These are phyloP conservation scores for Colletotrichum endophyticum DNA, from an alignment of 2,329 filamentous ascomycete genomes.

Conservation along the genomic window DNA sequence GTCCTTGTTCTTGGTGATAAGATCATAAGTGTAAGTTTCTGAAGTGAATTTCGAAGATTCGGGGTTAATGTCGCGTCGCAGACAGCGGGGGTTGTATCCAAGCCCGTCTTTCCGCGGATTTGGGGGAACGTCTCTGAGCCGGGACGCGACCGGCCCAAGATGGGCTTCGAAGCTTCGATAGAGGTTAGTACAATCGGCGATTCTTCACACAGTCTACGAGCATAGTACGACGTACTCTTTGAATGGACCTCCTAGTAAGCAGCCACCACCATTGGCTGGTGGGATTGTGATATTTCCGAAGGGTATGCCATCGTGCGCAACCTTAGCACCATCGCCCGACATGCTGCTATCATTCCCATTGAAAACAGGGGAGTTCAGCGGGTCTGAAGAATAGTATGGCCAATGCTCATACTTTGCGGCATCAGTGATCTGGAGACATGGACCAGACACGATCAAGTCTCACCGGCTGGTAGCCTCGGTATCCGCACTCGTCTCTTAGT, in stretches of 20 bases:
- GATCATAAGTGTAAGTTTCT: constrained; percentile 21
- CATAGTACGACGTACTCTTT: constrained; percentile 36
- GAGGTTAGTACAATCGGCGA: constrained; percentile 29
- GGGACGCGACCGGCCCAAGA: constrained; percentile 35
- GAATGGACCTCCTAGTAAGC: constrained; percentile 55
- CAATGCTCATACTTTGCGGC: constrained; percentile 54
- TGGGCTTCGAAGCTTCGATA: constrained; percentile 36
- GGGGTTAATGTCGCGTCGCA: constrained; percentile 45
- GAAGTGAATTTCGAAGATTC: constrained; percentile 25
- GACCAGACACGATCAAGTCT: not conserved
- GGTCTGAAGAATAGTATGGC: constrained; percentile 49
- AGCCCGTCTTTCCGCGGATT: constrained; percentile 37
- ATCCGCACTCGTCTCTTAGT: constrained; percentile 45
- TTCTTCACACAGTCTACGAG: fast-evolving
- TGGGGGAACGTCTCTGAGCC: constrained; percentile 27
- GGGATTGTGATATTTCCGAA: constrained; percentile 26
- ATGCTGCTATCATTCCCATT: constrained; percentile 57
- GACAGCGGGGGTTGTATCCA: constrained; percentile 49
- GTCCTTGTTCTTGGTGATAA: constrained; percentile 32
- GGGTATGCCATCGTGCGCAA: not conserved
- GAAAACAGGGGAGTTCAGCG: constrained; percentile 55
- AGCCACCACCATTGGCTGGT: constrained; percentile 62
- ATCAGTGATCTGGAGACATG: not conserved
- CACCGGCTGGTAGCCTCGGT: constrained; percentile 42
- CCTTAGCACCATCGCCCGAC: constrained; percentile 50